phyloP scores from a whole-genome alignment of 139 green algal genomes.

The Mychonastes homosphaera region DNA sequence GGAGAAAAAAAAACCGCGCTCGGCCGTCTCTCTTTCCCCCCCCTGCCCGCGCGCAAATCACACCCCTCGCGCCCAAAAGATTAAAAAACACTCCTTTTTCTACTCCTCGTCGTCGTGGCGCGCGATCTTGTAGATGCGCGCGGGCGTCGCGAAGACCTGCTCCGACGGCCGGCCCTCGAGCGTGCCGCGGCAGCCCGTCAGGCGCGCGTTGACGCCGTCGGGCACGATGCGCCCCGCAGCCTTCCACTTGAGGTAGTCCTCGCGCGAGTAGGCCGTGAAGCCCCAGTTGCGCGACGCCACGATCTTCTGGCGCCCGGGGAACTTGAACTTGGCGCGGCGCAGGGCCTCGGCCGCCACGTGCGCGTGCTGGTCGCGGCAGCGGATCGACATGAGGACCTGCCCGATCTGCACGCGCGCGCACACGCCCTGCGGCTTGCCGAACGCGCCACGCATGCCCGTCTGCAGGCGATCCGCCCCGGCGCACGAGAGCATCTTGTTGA shows the following conservation, averaged over 20 bases:
- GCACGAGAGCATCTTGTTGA: slow-evolving; percentile 99
- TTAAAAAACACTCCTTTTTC: too few species aligned
- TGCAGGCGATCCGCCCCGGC: slow-evolving; percentile 96
- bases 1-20: too few species aligned
- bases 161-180: slow-evolving; percentile 46
- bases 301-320: slow-evolving; percentile 97
- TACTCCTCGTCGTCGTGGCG: slow-evolving; percentile 27
- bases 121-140: slow-evolving; percentile 37
- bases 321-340: slow-evolving; percentile 99
- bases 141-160: slow-evolving; percentile 49
- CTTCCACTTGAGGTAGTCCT: slow-evolving; percentile 90
- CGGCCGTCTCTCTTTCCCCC: too few species aligned
- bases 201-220: slow-evolving; percentile 53
- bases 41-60: too few species aligned
- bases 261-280: slow-evolving; percentile 83
- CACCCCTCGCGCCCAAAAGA: too few species aligned
- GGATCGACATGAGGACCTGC: slow-evolving; percentile 95
- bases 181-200: slow-evolving; percentile 25
- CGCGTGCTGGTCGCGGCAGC: slow-evolving; percentile 84
- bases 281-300: slow-evolving; percentile 91
- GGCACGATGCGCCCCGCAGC: slow-evolving; percentile 78
- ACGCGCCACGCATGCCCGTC: slow-evolving; percentile 98
- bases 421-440: slow-evolving; percentile 89
- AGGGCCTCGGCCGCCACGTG: slow-evolving; percentile 76
- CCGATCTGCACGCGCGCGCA: slow-evolving; percentile 91